Conservation (phyloP, 176 grass and related monocot species). For the Bolboschoenus planiculmis region DNA sequence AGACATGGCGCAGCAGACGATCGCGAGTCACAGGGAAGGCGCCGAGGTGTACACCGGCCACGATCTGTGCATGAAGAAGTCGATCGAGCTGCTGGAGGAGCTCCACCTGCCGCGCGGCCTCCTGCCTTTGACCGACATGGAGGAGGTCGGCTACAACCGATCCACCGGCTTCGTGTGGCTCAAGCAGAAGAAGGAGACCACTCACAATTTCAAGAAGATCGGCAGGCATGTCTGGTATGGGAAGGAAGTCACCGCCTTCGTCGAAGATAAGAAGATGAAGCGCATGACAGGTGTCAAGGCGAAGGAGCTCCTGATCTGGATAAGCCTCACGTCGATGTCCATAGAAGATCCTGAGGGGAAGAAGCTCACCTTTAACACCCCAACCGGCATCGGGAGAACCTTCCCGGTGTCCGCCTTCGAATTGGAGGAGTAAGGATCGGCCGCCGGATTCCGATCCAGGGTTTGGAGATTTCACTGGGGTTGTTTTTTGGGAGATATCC, state of each 20-base stretch:
- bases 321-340: slow-evolving; percentile 55
- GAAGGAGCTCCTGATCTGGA: slow-evolving; percentile 86
- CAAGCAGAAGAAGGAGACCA: slow-evolving; percentile 70
- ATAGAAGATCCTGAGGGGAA: slow-evolving; percentile 31
- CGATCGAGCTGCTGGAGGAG: slow-evolving; percentile 65
- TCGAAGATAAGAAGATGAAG: slow-evolving; percentile 77
- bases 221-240: slow-evolving; percentile 57
- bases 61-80: slow-evolving; percentile 67
- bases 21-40: slow-evolving; percentile 1
- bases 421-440: slow-evolving; percentile 18
- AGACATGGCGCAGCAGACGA: slow-evolving; percentile 16
- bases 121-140: slow-evolving; percentile 66
- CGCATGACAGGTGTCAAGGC: slow-evolving; percentile 88
- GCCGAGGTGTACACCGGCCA: slow-evolving; percentile 72
- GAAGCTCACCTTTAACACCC: slow-evolving; percentile 59
- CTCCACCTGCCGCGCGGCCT: slow-evolving; percentile 71
- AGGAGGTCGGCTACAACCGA: slow-evolving; percentile 68
- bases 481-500: not conserved
- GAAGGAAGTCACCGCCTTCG: slow-evolving; percentile 66
- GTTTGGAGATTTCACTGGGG: not conserved
- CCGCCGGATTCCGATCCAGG: not conserved
- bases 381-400: slow-evolving; percentile 49
- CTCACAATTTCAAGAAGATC: slow-evolving; percentile 64
- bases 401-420: slow-evolving; percentile 85
- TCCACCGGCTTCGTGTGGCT: slow-evolving; percentile 90